A percentile compares a stretch with the other conserved stretches of the same genome.
Evolutionary conservation across 805 yeast genomes (phyloP).

Genomic region (Spathaspora girioi): DNA sequence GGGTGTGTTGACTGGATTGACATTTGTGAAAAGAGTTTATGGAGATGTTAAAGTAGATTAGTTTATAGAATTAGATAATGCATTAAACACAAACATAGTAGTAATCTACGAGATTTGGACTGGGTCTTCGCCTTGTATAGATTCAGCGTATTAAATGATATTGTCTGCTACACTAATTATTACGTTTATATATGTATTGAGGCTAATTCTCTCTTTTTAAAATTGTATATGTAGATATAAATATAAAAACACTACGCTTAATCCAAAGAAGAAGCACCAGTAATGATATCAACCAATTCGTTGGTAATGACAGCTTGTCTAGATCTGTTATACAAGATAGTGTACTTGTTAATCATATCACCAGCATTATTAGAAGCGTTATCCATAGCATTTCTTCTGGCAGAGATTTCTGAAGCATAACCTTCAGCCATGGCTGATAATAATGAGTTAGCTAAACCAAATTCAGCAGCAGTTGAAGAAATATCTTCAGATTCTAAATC

Average conservation of each 20-base stretch:
- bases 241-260: slow-evolving; percentile 27
- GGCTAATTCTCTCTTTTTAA: neutral
- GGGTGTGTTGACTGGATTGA: slow-evolving; percentile 62
- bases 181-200: neutral
- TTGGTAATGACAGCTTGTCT: slow-evolving; percentile 99
- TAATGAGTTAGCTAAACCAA: slow-evolving; percentile 85
- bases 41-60: slow-evolving; percentile 55
- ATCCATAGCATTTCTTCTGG: slow-evolving; percentile 99
- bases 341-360: slow-evolving; percentile 95
- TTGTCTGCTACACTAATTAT: neutral
- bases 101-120: no score
- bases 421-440: slow-evolving; percentile 95
- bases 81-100: no score
- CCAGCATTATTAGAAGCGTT: slow-evolving; percentile 99
- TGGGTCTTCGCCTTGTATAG: no score
- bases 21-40: slow-evolving; percentile 62
- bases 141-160: no score
- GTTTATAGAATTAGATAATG: slow-evolving; percentile 3
- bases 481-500: slow-evolving; percentile 67
- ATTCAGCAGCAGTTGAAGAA: slow-evolving; percentile 75
- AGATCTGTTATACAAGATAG: slow-evolving; percentile 98
- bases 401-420: slow-evolving; percentile 95
- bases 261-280: slow-evolving; percentile 99
- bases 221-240: neutral
- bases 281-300: slow-evolving; percentile 98